phyloP scores from a whole-genome alignment of 805 yeast genomes.

The Brettanomyces anomalus region DNA sequence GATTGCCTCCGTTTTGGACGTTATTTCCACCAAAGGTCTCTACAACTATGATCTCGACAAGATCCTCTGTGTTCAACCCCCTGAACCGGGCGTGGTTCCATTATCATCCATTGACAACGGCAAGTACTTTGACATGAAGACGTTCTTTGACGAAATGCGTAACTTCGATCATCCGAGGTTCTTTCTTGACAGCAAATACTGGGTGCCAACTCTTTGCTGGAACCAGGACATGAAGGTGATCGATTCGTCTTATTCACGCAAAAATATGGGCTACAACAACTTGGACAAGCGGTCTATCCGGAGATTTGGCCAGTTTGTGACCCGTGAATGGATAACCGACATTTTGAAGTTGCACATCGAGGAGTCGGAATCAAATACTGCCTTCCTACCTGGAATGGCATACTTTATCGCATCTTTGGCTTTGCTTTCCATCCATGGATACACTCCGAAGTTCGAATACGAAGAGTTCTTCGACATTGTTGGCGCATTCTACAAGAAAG shows the following conservation, averaged over 20 bases:
- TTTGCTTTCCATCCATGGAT: conserved; percentile 37
- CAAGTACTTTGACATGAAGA: conserved; percentile 16
- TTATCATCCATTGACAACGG: conserved; percentile 8
- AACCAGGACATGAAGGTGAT: conserved; percentile 43
- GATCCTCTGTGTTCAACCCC: conserved; percentile 23
- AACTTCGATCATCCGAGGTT: conserved; percentile 38
- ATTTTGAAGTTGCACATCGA: conserved; percentile 46
- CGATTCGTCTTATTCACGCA: conserved; percentile 20
- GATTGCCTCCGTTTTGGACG: conserved; percentile 38
- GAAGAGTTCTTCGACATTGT: conserved; percentile 46
- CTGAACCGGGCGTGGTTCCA: conserved; percentile 18
- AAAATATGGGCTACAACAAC: conserved; percentile 25
- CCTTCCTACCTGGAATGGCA: conserved; percentile 59
- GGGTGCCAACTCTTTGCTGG: conserved; percentile 74
- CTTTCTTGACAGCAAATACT: conserved; percentile 49
- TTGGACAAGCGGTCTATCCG: conserved; percentile 38
- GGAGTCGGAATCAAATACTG: conserved; percentile 61
- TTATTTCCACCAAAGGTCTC: conserved; percentile 16
- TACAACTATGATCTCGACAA: conserved; percentile 33
- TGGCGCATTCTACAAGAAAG: conserved; percentile 42
- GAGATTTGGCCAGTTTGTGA: conserved; percentile 35
- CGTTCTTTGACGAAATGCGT: conserved; percentile 43
- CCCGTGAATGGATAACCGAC: conserved; percentile 48
- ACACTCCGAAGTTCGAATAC: conserved; percentile 33
- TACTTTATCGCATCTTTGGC: conserved; percentile 44